Percentiles rank a stretch among this genome's conserved stretches.
These are phyloP conservation scores for Gossypium bickii DNA, from an alignment of 345 rosid genomes.

Conservation along the genomic window DNA sequence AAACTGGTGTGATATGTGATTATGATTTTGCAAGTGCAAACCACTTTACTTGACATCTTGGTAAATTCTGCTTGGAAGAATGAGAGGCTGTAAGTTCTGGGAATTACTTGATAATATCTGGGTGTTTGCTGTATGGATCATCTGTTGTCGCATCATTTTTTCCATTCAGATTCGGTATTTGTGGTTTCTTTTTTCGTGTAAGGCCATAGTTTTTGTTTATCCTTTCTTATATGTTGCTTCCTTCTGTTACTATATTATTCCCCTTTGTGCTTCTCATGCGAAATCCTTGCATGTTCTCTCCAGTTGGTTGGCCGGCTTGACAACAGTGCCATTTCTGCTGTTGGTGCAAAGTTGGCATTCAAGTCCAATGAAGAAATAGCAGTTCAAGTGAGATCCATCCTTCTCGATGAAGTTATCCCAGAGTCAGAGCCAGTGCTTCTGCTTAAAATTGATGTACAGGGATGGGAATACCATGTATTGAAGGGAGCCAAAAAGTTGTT, in stretches of 20 bases:
- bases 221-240: background rate
- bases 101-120: background rate
- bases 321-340: constrained; percentile 87
- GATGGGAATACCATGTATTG: constrained; percentile 93
- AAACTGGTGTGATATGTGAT: background rate
- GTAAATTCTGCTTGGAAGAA: background rate
- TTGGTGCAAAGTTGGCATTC: constrained; percentile 88
- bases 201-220: background rate
- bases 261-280: constrained; percentile 1
- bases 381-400: constrained; percentile 74
- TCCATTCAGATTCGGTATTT: background rate
- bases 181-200: background rate
- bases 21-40: background rate
- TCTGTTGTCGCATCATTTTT: background rate
- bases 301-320: constrained; percentile 98
- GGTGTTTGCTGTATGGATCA: background rate
- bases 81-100: background rate
- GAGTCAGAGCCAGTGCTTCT: constrained; percentile 58
- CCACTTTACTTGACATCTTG: background rate
- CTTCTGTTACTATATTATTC: no score
- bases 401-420: constrained; percentile 68
- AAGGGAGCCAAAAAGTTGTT: constrained; percentile 78
- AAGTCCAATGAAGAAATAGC: constrained; percentile 92
- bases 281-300: background rate
- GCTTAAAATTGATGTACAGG: constrained; percentile 90